Conservation (phyloP, 2,329 filamentous ascomycete genomes). For the Fusarium pininemorale region DNA sequence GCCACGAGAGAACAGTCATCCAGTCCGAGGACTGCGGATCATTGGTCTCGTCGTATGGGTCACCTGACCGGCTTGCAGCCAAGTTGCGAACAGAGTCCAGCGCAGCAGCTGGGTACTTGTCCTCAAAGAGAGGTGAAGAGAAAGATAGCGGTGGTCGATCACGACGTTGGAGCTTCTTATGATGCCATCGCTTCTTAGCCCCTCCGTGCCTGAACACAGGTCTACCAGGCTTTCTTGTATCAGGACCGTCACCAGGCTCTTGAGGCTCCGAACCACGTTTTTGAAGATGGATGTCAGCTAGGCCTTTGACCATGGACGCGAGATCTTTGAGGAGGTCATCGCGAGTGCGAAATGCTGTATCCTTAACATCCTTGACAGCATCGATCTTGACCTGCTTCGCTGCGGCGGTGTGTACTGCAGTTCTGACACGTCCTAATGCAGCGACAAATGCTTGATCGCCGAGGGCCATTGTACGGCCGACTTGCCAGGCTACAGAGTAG, state of each 20-base stretch:
- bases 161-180: neutral
- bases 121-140: neutral
- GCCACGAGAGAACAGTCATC: conserved; percentile 47
- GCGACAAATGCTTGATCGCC: conserved; percentile 46
- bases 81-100: neutral
- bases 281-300: neutral
- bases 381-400: neutral
- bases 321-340: neutral
- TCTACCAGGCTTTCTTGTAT: neutral
- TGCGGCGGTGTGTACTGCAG: neutral
- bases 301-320: neutral
- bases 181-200: neutral
- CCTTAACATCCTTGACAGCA: neutral
- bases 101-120: neutral
- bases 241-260: neutral
- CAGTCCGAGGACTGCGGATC: conserved; percentile 50
- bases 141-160: neutral
- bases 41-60: conserved; percentile 38
- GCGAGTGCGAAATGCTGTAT: neutral
- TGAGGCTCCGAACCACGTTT: neutral
- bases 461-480: conserved; percentile 52
- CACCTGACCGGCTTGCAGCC: neutral
- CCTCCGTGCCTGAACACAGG: neutral
- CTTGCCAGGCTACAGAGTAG: conserved; percentile 55
- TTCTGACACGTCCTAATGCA: conserved; percentile 32